Conservation (phyloP, 192 early-diverging fungal genomes). For the Thoreauomyces humboldtii region DNA sequence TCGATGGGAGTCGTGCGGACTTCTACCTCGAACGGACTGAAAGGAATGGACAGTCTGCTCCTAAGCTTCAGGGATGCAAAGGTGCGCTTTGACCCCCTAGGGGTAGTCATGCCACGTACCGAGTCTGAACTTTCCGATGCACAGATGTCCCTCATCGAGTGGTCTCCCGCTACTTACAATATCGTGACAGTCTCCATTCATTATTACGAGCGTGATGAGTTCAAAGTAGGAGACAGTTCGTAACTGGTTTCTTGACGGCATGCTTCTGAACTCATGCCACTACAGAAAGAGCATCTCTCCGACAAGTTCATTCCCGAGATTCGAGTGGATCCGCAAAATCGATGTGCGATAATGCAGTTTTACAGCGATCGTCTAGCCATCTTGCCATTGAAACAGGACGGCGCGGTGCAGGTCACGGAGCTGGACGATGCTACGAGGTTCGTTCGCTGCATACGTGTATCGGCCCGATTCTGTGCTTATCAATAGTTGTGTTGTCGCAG, state of each 20-base stretch:
- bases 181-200: conserved; percentile 93
- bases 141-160: conserved; percentile 91
- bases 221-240: conserved; percentile 64
- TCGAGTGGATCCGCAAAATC: conserved; percentile 76
- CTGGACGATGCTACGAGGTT: conserved; percentile 59
- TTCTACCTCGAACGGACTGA: conserved; percentile 55
- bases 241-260: not conserved
- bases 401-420: conserved; percentile 39
- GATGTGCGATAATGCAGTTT: conserved; percentile 86
- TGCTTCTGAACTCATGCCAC: not conserved
- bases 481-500: not conserved
- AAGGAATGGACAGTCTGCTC: conserved; percentile 70
- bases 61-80: conserved; percentile 82
- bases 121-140: not conserved
- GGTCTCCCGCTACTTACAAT: conserved; percentile 65
- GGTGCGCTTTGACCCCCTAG: conserved; percentile 36
- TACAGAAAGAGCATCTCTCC: conserved; percentile 64
- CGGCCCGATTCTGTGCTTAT: not conserved
- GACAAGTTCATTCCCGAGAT: conserved; percentile 63
- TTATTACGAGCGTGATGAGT: conserved; percentile 92
- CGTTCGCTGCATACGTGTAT: too few species aligned
- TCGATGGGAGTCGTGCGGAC: conserved; percentile 71
- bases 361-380: conserved; percentile 88
- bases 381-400: conserved; percentile 71
- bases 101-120: not conserved